Conservation (phyloP, 2,329 filamentous ascomycete species). For the Trichothecium sympodiale region DNA sequence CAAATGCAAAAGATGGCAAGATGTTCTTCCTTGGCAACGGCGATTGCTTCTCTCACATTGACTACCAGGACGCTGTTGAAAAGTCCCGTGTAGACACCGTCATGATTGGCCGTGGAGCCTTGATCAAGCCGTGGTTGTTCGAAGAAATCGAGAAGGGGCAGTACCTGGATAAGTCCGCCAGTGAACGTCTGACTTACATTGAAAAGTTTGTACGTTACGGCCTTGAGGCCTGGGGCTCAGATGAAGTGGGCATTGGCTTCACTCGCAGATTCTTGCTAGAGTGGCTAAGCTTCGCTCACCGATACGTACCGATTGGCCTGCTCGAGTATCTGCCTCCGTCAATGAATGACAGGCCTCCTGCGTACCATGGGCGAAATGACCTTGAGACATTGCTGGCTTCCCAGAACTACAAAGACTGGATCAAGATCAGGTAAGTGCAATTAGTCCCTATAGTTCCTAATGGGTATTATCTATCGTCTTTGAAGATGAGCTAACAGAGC, state of each 20-base stretch:
- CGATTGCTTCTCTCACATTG: constrained; percentile 85
- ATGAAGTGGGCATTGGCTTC: constrained; percentile 85
- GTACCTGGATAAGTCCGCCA: constrained; percentile 88
- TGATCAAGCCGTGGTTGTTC: constrained; percentile 98
- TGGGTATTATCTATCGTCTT: not conserved
- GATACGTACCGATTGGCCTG: constrained; percentile 84
- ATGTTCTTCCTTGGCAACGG: constrained; percentile 95
- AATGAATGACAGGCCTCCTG: constrained; percentile 81
- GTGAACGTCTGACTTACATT: constrained; percentile 73
- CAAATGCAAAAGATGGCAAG: constrained; percentile 53
- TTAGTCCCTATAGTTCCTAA: constrained; percentile 1
- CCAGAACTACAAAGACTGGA: constrained; percentile 92
- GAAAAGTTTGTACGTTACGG: constrained; percentile 87
- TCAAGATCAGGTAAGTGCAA: constrained; percentile 78
- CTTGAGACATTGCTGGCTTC: constrained; percentile 89
- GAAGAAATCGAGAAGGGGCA: constrained; percentile 89
- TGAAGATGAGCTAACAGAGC: constrained; percentile 7
- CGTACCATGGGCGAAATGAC: constrained; percentile 75
- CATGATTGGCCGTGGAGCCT: constrained; percentile 91
- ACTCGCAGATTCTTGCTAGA: constrained; percentile 89
- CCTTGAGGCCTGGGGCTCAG: constrained; percentile 88
- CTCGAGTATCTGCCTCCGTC: constrained; percentile 80
- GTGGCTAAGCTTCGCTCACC: constrained; percentile 86
- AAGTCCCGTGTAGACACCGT: constrained; percentile 79
- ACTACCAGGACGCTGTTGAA: constrained; percentile 71